Evolutionary conservation across 345 rosid genomes (phyloP).

Genomic region (Carallia pectinifolia): DNA sequence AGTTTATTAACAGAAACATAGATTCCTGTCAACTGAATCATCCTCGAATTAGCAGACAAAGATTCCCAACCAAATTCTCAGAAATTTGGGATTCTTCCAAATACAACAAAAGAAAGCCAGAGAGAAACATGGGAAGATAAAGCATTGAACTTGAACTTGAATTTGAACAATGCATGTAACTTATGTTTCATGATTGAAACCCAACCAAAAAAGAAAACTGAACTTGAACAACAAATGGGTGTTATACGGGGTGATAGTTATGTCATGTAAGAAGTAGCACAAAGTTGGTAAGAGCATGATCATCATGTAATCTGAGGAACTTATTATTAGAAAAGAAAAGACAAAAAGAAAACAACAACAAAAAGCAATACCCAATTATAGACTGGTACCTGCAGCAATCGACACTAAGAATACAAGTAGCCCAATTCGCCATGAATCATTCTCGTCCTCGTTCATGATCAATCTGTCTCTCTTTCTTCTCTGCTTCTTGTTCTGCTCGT

Average conservation of each 20-base stretch:
- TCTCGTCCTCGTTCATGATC: slow-evolving; percentile 36
- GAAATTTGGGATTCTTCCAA: background rate
- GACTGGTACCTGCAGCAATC: slow-evolving; percentile 28
- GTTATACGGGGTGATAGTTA: slow-evolving; percentile 54
- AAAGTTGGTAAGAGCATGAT: background rate
- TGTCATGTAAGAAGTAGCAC: background rate
- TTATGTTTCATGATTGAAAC: slow-evolving; percentile 4
- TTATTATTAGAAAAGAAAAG: background rate
- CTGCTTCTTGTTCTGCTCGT: background rate
- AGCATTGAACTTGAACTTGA: background rate
- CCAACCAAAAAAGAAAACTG: background rate
- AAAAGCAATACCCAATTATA: background rate
- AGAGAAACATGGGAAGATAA: slow-evolving; percentile 25
- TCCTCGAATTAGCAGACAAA: too few species aligned
- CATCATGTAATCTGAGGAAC: slow-evolving; percentile 14
- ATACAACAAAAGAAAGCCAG: background rate
- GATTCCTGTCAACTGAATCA: too few species aligned
- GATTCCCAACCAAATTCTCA: slow-evolving; percentile 10
- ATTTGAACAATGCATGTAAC: slow-evolving; percentile 26
- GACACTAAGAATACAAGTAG: slow-evolving; percentile 28
- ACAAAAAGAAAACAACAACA: background rate
- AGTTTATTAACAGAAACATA: slow-evolving; percentile 6
- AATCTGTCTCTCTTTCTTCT: slow-evolving; percentile 1
- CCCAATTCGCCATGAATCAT: slow-evolving; percentile 27
- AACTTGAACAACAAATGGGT: slow-evolving; percentile 27